phyloP scores from a whole-genome alignment of 192 early-diverging fungal species.

The Backusella sp. region DNA sequence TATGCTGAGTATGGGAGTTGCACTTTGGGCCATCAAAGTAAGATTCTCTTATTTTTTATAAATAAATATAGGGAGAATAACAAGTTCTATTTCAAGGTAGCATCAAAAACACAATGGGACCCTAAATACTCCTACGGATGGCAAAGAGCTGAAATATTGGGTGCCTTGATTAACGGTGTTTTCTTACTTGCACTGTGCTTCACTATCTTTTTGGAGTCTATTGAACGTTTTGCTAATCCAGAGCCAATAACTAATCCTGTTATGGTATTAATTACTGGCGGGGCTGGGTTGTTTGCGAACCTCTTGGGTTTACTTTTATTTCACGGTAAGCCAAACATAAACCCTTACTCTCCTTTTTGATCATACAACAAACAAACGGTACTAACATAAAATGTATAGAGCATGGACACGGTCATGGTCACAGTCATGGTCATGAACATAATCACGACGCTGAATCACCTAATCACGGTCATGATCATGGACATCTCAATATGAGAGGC shows the following conservation, averaged over 20 bases:
- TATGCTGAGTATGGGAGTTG: slow-evolving; percentile 75
- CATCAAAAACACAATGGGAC: slow-evolving; percentile 54
- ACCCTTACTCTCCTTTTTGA: not conserved
- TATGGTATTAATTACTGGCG: slow-evolving; percentile 76
- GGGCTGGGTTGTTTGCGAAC: slow-evolving; percentile 76
- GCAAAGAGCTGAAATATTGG: slow-evolving; percentile 92
- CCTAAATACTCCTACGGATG: slow-evolving; percentile 82
- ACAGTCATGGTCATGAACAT: slow-evolving; percentile 32
- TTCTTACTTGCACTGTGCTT: slow-evolving; percentile 88
- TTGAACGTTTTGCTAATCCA: slow-evolving; percentile 76
- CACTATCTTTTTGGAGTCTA: slow-evolving; percentile 83
- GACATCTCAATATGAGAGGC: slow-evolving; percentile 54
- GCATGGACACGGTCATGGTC: not conserved
- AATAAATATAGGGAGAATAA: slow-evolving; percentile 9
- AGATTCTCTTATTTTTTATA: not conserved
- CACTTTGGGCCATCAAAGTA: slow-evolving; percentile 73
- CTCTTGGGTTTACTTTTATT: slow-evolving; percentile 80
- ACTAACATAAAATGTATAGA: slow-evolving; percentile 17
- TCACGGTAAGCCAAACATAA: slow-evolving; percentile 50
- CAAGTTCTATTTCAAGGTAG: slow-evolving; percentile 42
- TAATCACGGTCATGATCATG: slow-evolving; percentile 21
- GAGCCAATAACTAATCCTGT: slow-evolving; percentile 69
- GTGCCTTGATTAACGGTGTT: slow-evolving; percentile 89
- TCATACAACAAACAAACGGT: not conserved
- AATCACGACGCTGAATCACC: slow-evolving; percentile 19